These are phyloP conservation scores for Colletotrichum eleusines DNA, from an alignment of 2,329 filamentous ascomycete species.

Conservation along the genomic window DNA sequence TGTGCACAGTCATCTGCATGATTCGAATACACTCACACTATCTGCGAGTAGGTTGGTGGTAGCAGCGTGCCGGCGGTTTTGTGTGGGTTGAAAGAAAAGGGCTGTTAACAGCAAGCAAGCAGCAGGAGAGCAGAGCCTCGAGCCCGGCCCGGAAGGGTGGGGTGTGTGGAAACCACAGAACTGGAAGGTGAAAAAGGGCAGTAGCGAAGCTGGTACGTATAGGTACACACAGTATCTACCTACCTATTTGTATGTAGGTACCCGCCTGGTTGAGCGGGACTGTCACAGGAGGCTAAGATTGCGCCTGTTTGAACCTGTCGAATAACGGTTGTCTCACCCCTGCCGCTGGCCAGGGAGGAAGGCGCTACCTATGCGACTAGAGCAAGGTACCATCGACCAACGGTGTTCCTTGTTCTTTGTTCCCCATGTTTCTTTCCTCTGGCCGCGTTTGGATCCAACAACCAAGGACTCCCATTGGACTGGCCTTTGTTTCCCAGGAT, in stretches of 20 bases:
- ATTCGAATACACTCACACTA: too few species aligned
- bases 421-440: not conserved
- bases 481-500: not conserved
- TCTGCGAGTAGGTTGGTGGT: too few species aligned
- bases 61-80: too few species aligned
- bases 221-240: too few species aligned
- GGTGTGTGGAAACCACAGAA: not conserved
- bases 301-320: constrained; percentile 30
- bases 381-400: constrained; percentile 27
- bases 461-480: not conserved
- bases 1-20: constrained; percentile 4
- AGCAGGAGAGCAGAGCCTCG: constrained; percentile 7
- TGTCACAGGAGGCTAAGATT: constrained; percentile 24
- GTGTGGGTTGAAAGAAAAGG: not conserved
- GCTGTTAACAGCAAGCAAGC: not conserved
- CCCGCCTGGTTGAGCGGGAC: constrained; percentile 22
- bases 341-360: constrained; percentile 14
- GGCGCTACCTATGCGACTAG: constrained; percentile 9
- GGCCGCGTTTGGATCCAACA: not conserved
- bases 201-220: not conserved
- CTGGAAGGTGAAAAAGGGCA: constrained; percentile 1
- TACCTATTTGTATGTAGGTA: not conserved
- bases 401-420: constrained; percentile 15
- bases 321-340: constrained; percentile 40
- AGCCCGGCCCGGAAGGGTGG: not conserved